Base-by-base conservation (phyloP, 2,329 filamentous ascomycete species). In the Xylariomycetidae sp. region DNA sequence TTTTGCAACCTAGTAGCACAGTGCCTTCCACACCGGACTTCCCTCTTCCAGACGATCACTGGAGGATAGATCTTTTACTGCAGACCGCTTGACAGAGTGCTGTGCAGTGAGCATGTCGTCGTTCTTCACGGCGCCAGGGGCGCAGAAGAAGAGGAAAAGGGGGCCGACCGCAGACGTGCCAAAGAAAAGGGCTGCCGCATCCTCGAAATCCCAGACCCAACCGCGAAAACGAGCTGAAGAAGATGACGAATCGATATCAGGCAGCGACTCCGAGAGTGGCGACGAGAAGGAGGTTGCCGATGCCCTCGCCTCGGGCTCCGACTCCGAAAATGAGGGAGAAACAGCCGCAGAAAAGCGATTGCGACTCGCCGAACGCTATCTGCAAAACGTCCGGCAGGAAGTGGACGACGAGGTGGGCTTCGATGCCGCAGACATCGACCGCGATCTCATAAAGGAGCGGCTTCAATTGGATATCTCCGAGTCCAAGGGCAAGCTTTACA, bases 371-470 rank as follows among this genome's bases (percentile, higher is more conserved):
- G 87, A 96, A 64, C 79, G 85, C 51, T 96, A 98, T 58, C 74
- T 98, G 34, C 83, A 95, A 34, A 95, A 94, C 56, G 79, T 95
- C 42, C 79, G 83, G 51, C 75, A 84, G 51, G 84, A 95, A 47
- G 79, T 87, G 17, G 59, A 69, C 48, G 83, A 87, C 44, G n/a
- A n/a, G n/a, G 74, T 73, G 33, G 92, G 88, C 24, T 98, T 96
- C 54, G 88, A 98, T 61, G 92, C 92, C 6, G 88, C 82, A 48
- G 86, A 96, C 33, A 85, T 98, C 38, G 92, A 96, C 63, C 74
- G 83, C 37, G 90, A 96, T 54, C 65, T 95, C 47, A 88, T 98
- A 49, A 87, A 89, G 5, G 23, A 33, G 24, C 23, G 31, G 5
- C 15, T 29, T 80, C 38, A 90, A 60, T 87, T 95, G 62, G 92